Conservation (phyloP, 768 basidiomycete genomes). For the Trametes maxima region DNA sequence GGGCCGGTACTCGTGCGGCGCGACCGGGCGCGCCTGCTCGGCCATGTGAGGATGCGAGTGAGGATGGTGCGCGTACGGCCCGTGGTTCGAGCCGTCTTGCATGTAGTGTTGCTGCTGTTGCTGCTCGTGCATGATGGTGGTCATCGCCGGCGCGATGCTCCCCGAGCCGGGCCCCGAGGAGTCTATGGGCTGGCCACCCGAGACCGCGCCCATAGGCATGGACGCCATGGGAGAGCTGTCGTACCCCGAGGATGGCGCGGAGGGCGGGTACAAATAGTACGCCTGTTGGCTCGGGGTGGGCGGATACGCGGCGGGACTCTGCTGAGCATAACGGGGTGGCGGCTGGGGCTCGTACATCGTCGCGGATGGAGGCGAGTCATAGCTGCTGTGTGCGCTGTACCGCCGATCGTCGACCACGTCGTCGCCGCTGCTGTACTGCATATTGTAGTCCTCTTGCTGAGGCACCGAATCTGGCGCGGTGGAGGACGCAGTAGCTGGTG, state of each 20-base stretch:
- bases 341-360: constrained; percentile 21
- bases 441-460: constrained; percentile 24
- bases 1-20: constrained; percentile 8
- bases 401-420: constrained; percentile 20
- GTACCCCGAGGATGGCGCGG: constrained; percentile 19
- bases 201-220: constrained; percentile 13
- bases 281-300: constrained; percentile 16
- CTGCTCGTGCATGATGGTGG: constrained; percentile 9
- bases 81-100: constrained; percentile 3
- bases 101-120: constrained; percentile 8
- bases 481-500: background rate
- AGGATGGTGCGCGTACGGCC: constrained; percentile 1
- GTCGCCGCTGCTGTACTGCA: constrained; percentile 24
- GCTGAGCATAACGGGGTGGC: constrained; percentile 13
- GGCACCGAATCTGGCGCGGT: constrained; percentile 15
- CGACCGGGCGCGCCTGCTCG: background rate
- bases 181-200: constrained; percentile 8
- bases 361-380: constrained; percentile 25
- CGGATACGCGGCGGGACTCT: constrained; percentile 11
- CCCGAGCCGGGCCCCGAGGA: background rate
- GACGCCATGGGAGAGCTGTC: constrained; percentile 12
- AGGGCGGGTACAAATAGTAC: constrained; percentile 24
- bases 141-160: constrained; percentile 15
- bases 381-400: constrained; percentile 23
- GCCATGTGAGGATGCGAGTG: constrained; percentile 9